Evolutionary conservation across 2,329 filamentous ascomycete genomes (phyloP).

Genomic region (Xylaria sp.): DNA sequence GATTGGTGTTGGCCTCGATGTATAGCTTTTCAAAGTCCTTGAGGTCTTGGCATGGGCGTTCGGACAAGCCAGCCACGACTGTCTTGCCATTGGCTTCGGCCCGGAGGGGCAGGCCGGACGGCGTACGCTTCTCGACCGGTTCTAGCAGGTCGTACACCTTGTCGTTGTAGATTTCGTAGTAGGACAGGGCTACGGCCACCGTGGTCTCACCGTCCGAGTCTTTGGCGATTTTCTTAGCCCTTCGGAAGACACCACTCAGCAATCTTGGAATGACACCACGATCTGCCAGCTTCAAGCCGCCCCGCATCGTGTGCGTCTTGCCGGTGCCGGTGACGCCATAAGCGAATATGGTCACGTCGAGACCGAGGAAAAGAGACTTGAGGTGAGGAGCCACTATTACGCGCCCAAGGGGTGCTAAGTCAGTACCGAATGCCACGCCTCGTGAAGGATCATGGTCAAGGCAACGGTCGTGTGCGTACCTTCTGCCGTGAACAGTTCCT

Average conservation of each 20-base stretch:
- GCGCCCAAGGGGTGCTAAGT: constrained; percentile 9
- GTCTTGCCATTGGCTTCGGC: constrained; percentile 90
- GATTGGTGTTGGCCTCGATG: constrained; percentile 90
- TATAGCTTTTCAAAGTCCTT: constrained; percentile 93
- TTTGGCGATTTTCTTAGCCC: constrained; percentile 85
- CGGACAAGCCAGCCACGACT: constrained; percentile 85
- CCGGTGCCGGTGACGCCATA: constrained; percentile 94
- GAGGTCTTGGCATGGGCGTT: constrained; percentile 82
- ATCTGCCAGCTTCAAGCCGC: constrained; percentile 85
- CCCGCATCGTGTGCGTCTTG: constrained; percentile 96
- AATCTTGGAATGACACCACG: constrained; percentile 88
- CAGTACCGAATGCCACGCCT: constrained; percentile 3
- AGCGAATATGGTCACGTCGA: constrained; percentile 89
- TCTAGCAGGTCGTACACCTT: constrained; percentile 93
- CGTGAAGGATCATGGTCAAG: constrained; percentile 5
- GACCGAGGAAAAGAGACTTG: constrained; percentile 90
- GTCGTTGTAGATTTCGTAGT: constrained; percentile 98
- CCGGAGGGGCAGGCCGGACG: constrained; percentile 81
- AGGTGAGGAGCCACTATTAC: constrained; percentile 82
- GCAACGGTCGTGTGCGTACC: constrained; percentile 61
- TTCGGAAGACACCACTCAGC: constrained; percentile 85
- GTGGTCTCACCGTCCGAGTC: constrained; percentile 76
- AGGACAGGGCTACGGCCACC: constrained; percentile 82
- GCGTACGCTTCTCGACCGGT: constrained; percentile 84
- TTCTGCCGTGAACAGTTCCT: constrained; percentile 89